Evolutionary conservation across 73 alveolate species (phyloP).

Genomic region (Paramecium biaurelia): DNA sequence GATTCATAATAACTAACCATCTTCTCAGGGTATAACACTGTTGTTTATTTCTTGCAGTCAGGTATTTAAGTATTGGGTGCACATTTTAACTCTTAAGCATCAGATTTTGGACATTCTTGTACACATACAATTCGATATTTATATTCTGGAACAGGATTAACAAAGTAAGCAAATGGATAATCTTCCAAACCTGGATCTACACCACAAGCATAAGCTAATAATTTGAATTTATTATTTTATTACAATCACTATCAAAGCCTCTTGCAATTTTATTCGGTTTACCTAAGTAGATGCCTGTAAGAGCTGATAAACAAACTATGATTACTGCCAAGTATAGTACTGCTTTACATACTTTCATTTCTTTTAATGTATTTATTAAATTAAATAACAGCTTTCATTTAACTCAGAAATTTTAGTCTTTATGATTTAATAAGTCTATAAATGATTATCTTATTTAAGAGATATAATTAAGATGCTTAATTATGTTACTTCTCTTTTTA

Average conservation of each 20-base stretch:
- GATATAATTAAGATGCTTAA: neutral
- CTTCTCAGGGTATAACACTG: neutral
- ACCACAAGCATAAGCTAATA: neutral
- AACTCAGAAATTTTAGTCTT: neutral
- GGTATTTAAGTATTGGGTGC: neutral
- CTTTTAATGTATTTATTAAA: neutral
- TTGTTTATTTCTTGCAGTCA: neutral
- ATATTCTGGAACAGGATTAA: conserved; percentile 32
- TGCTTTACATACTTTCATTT: neutral
- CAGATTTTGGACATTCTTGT: conserved; percentile 38
- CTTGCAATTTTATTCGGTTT: neutral
- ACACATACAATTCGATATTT: conserved; percentile 24
- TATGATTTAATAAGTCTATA: neutral
- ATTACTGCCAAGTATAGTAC: neutral
- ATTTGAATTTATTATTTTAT: neutral
- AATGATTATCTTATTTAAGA: neutral
- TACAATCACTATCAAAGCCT: neutral
- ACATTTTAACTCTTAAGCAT: neutral
- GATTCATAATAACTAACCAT: neutral
- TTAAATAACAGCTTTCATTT: neutral
- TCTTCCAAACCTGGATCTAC: conserved; percentile 49
- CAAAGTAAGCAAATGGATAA: conserved; percentile 56
- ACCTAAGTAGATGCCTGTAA: neutral
- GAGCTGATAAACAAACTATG: neutral
- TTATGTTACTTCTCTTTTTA: neutral